Evolutionary conservation across 2,329 filamentous ascomycete genomes (phyloP).

Genomic region (Xylariaceae sp.): DNA sequence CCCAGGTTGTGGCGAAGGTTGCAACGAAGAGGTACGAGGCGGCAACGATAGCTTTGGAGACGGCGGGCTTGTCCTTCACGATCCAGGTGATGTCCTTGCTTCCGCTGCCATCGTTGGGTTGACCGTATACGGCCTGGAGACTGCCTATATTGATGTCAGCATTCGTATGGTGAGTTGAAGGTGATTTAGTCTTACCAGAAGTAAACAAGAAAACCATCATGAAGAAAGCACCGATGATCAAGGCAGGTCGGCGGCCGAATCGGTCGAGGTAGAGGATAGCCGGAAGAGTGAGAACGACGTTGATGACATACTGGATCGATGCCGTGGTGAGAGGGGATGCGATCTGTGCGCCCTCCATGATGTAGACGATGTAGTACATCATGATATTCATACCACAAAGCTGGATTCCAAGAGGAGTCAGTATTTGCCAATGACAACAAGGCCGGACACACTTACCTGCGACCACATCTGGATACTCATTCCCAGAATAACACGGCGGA

Average conservation of each 20-base stretch:
- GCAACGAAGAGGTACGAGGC: conserved; percentile 70
- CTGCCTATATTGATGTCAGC: conserved; percentile 33
- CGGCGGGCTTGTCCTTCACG: conserved; percentile 44
- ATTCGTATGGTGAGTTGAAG: neutral
- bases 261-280: conserved; percentile 57
- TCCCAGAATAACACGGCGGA: conserved; percentile 52
- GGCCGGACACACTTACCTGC: conserved; percentile 33
- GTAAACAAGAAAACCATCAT: conserved; percentile 60
- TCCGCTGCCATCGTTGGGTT: conserved; percentile 39
- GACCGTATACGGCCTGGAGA: conserved; percentile 56
- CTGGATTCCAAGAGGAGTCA: conserved; percentile 10
- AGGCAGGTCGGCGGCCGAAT: conserved; percentile 51
- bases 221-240: conserved; percentile 51
- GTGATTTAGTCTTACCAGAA: conserved; percentile 39
- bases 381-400: conserved; percentile 53
- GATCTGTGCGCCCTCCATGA: conserved; percentile 54
- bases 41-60: conserved; percentile 60
- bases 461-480: conserved; percentile 56
- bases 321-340: conserved; percentile 53
- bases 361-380: conserved; percentile 57
- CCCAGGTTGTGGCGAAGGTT: conserved; percentile 49
- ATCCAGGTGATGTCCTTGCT: conserved; percentile 52
- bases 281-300: conserved; percentile 54
- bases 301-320: conserved; percentile 60
- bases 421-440: neutral